A percentile compares a stretch with the other conserved stretches of the same genome.
Conservation (phyloP, 441 rosid genomes). For the Adansonia madagascariensis region DNA sequence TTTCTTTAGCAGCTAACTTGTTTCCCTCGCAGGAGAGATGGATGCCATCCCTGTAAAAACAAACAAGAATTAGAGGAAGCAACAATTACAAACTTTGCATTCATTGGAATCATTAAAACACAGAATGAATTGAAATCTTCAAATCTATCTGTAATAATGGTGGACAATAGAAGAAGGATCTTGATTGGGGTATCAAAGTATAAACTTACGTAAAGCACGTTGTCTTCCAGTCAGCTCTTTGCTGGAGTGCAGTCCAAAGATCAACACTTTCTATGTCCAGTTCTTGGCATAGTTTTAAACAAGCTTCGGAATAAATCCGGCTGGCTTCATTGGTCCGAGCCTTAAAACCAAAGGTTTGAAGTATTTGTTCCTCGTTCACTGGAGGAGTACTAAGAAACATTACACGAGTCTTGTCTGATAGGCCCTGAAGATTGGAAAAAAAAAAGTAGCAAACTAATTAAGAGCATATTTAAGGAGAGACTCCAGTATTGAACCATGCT, state of each 20-base stretch:
- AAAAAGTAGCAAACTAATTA: not conserved
- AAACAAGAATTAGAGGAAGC: not conserved
- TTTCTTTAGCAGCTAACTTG: constrained; percentile 58
- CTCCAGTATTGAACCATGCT: too few relatives aligned
- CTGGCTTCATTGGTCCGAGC: constrained; percentile 60
- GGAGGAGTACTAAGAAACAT: constrained; percentile 79
- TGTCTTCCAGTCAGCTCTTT: constrained; percentile 58
- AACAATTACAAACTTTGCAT: not conserved
- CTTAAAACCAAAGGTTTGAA: not conserved
- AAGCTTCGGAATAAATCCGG: constrained; percentile 64
- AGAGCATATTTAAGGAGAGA: not conserved
- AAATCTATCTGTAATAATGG: not conserved
- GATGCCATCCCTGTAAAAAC: constrained; percentile 1
- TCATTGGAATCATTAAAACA: not conserved
- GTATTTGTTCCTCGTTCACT: constrained; percentile 53
- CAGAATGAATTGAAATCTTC: too few relatives aligned
- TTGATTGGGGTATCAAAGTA: not conserved
- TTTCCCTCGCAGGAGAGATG: constrained; percentile 46
- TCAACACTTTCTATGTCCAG: constrained; percentile 58
- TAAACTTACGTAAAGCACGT: constrained; percentile 65
- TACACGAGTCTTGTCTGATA: constrained; percentile 63
- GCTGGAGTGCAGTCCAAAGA: constrained; percentile 71
- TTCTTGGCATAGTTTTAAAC: constrained; percentile 62
- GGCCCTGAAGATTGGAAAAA: constrained; percentile 52
- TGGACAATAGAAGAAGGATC: too few relatives aligned